Evolutionary conservation across 2,329 filamentous ascomycete species (phyloP).

Genomic region (Sporothrix curviconia): DNA sequence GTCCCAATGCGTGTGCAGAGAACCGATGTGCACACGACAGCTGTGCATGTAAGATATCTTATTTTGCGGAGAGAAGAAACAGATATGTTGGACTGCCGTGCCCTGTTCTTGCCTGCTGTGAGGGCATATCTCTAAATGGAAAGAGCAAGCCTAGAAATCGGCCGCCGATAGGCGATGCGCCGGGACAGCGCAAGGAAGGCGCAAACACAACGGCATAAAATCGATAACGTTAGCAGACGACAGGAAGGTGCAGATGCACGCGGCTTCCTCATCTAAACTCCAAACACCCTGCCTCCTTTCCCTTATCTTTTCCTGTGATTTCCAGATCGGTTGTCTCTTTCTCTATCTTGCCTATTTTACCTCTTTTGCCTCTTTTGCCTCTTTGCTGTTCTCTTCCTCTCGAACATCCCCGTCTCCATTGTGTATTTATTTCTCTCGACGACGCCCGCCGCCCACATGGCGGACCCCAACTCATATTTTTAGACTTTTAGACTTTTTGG

Average conservation of each 20-base stretch:
- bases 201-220: background rate
- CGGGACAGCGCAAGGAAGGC: background rate
- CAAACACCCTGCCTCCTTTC: no score
- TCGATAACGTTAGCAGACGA: no score
- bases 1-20: background rate
- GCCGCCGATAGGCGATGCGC: background rate
- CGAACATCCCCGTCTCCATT: no score
- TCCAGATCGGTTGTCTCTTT: background rate
- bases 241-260: no score
- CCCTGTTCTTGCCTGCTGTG: background rate
- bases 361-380: background rate
- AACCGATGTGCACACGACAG: background rate
- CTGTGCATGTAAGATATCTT: no score
- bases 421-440: background rate
- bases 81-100: background rate
- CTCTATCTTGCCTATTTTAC: background rate
- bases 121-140: slow-evolving; percentile 1
- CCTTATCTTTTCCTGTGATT: no score
- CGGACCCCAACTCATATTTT: background rate
- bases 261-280: background rate
- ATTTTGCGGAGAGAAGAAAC: no score
- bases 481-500: background rate
- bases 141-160: slow-evolving; percentile 3
- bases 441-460: background rate
- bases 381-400: background rate